These are phyloP conservation scores for Zygotorulaspora florentina DNA, from an alignment of 805 yeast species.

Conservation along the genomic window DNA sequence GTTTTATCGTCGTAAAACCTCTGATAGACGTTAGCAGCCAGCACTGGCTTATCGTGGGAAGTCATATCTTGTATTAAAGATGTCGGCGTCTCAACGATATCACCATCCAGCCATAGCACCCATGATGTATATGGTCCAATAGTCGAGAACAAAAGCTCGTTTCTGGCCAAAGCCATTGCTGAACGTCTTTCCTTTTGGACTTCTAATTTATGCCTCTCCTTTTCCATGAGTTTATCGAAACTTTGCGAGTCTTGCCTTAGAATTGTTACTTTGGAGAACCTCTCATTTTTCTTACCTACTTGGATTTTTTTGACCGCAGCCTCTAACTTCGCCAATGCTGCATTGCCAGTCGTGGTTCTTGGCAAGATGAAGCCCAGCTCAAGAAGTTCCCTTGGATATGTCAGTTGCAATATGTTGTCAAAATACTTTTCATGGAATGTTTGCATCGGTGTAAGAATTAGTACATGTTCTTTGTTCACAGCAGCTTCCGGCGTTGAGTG, in stretches of 20 bases:
- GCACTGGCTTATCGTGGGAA: conserved; percentile 75
- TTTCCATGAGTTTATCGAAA: conserved; percentile 68
- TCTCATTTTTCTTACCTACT: conserved; percentile 53
- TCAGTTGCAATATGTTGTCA: conserved; percentile 69
- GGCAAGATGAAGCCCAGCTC: conserved; percentile 93
- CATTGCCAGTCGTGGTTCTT: conserved; percentile 74
- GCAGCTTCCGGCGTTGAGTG: conserved; percentile 69
- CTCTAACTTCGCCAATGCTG: conserved; percentile 67
- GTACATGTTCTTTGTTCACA: conserved; percentile 72
- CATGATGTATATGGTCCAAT: conserved; percentile 87
- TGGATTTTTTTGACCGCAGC: conserved; percentile 70
- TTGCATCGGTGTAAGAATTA: conserved; percentile 87
- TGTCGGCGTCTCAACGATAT: conserved; percentile 82
- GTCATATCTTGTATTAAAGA: conserved; percentile 84
- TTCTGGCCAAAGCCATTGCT: conserved; percentile 91
- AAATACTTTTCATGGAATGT: conserved; percentile 82
- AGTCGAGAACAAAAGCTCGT: conserved; percentile 84
- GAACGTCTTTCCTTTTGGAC: conserved; percentile 88
- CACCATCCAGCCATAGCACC: conserved; percentile 96
- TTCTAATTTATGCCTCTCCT: conserved; percentile 81
- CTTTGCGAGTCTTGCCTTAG: conserved; percentile 87
- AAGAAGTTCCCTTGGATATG: conserved; percentile 79
- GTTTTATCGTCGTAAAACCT: conserved; percentile 61
- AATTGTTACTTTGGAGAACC: conserved; percentile 81
- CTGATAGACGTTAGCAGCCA: conserved; percentile 93